A percentile compares a stretch with the other conserved stretches of the same genome.
phyloP scores from a whole-genome alignment of 2,329 filamentous ascomycete genomes.

The Hortaea sp. region DNA sequence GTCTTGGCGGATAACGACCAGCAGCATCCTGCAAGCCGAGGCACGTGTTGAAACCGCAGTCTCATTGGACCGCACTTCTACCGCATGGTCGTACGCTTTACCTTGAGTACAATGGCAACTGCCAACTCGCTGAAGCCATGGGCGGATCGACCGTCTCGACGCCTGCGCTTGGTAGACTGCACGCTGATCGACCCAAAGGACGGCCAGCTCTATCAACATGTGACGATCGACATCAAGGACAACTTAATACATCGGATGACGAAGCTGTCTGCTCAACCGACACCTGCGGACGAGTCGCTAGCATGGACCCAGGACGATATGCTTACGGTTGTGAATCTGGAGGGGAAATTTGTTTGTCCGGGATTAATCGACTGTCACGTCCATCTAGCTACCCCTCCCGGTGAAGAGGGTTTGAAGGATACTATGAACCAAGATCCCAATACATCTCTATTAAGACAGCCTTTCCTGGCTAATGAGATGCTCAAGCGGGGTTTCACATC shows the following conservation, averaged over 20 bases:
- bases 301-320: conserved; percentile 17
- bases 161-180: conserved; percentile 10
- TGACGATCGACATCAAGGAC: conserved; percentile 21
- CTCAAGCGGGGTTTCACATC: conserved; percentile 49
- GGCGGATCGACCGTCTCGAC: conserved; percentile 3
- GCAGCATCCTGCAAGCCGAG: no score
- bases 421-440: conserved; percentile 27
- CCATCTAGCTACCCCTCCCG: conserved; percentile 38
- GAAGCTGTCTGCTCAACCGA: conserved; percentile 15
- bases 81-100: not conserved
- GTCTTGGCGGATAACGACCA: no score
- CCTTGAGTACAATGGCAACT: not conserved
- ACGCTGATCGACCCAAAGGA: conserved; percentile 21
- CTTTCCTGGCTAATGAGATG: conserved; percentile 41
- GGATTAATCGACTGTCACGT: conserved; percentile 45
- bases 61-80: no score
- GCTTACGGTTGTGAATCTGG: conserved; percentile 28
- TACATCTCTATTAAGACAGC: conserved; percentile 36
- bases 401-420: conserved; percentile 28
- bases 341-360: conserved; percentile 38
- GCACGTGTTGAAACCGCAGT: no score
- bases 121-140: conserved; percentile 7
- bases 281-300: conserved; percentile 19
- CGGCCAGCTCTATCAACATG: conserved; percentile 19
- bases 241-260: conserved; percentile 21